Evolutionary conservation across 2,329 filamentous ascomycete species (phyloP), one percentile per base, ranked within the genome.

Genomic region (Fonsecaea pedrosoi): DNA sequence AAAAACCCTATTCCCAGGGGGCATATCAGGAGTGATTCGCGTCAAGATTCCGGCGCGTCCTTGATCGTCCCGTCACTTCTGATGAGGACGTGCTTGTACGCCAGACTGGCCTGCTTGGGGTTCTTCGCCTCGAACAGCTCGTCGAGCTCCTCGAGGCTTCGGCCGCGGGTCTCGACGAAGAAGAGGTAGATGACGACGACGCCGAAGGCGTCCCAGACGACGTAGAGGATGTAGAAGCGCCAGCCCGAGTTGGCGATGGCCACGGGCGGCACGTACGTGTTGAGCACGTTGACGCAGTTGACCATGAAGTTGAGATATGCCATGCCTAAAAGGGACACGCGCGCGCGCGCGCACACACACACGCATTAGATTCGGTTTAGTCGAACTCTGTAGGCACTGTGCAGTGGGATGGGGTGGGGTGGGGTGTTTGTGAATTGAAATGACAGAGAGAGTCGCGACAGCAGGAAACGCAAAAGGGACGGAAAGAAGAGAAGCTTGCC

Each of bases 111-210:
- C 62, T 66, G 62, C 34, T 59, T 57, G 10, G 73, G 73, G 58
- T 72, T 73, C 25, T 53, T 53, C 3, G 70, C 56, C 62, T 74
- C 69, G 62, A 78, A 78, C 65, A 86, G 84, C 55, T 81, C 81
- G 58, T 85, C 82, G 61, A 86, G 74, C 73, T 86, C 84, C 74
- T 86, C 84, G 53, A 86, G 79, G 13, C 82, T 84, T 57, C 82
- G 78, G 54, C 80, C 79, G 72, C 82, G 82, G 5, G 83, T 85
- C 73, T 84, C 83, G 0, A 82, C 82, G 15, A 83, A 81, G 9
- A 85, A 75, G 69, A 85, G 80, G 73, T 81, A 86, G 3, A 85
- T 79, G 6, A 77, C 57, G 6, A 72, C 42, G 4, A 66, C 66
- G 62, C 77, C 73, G 7, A 77, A 65, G 12, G 71, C 62, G 38